Evolutionary conservation across 495 filamentous ascomycete species (phyloP).

Genomic region (Penicillium robsamsonii): DNA sequence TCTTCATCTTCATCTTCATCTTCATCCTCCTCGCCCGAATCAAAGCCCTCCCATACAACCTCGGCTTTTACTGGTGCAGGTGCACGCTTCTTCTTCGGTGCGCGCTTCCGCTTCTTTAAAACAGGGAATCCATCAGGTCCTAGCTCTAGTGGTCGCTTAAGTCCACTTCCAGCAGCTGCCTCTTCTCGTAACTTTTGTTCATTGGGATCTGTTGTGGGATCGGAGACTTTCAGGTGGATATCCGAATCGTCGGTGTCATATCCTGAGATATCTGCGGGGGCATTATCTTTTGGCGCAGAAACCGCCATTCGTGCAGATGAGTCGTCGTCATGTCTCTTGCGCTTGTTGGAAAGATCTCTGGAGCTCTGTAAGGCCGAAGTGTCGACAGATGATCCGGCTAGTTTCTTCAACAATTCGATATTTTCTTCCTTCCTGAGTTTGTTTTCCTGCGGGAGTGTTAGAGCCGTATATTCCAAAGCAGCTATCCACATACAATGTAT

Average conservation of each 20-base stretch:
- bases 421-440: constrained; percentile 96
- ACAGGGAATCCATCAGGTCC: constrained; percentile 76
- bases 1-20: constrained; percentile 17
- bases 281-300: constrained; percentile 12
- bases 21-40: constrained; percentile 40
- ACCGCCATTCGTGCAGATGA: background rate
- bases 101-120: constrained; percentile 64
- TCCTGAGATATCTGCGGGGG: constrained; percentile 26
- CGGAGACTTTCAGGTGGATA: constrained; percentile 24
- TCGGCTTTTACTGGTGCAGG: constrained; percentile 40
- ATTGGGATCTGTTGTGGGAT: constrained; percentile 19
- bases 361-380: constrained; percentile 75
- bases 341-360: constrained; percentile 66
- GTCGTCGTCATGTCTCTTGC: constrained; percentile 32
- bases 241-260: constrained; percentile 43
- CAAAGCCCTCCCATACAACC: constrained; percentile 61
- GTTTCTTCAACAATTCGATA: constrained; percentile 74
- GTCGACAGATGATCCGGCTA: constrained; percentile 75
- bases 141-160: constrained; percentile 81
- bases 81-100: constrained; percentile 30
- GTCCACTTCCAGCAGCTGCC: constrained; percentile 62
- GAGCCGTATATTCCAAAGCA: constrained; percentile 1
- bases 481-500: constrained; percentile 68
- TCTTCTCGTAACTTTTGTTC: constrained; percentile 22
- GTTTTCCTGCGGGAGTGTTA: constrained; percentile 58